Percentiles rank a stretch among this genome's conserved stretches.
Conservation (phyloP, 306 rosid genomes). For the cucumber (Cucumis sativus) region Cucumber_9930_V3 NC_026659.2:17600001-17600500, state of each 20-base stretch:
- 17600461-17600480: slow-evolving; percentile 6
- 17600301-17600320: too few species aligned
- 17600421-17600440: background rate
- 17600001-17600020: background rate
- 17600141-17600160: background rate
- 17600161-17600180: background rate
- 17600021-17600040: slow-evolving; percentile 1
- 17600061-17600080: background rate
- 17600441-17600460: slow-evolving; percentile 20
- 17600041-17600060: slow-evolving; percentile 3
- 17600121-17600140: background rate
- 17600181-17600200: background rate
- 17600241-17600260: background rate
- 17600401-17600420: background rate
- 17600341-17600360: background rate
- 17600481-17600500: slow-evolving; percentile 4
- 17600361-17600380: background rate
- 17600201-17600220: slow-evolving; percentile 1
- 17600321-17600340: background rate
- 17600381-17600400: slow-evolving; percentile 8
- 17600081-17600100: slow-evolving; percentile 4
- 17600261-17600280: background rate
- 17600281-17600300: too few species aligned
- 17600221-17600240: background rate
- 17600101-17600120: background rate